phyloP scores from a whole-genome alignment of 1,284 basidiomycete genomes.

The Vanrija sp. region DNA sequence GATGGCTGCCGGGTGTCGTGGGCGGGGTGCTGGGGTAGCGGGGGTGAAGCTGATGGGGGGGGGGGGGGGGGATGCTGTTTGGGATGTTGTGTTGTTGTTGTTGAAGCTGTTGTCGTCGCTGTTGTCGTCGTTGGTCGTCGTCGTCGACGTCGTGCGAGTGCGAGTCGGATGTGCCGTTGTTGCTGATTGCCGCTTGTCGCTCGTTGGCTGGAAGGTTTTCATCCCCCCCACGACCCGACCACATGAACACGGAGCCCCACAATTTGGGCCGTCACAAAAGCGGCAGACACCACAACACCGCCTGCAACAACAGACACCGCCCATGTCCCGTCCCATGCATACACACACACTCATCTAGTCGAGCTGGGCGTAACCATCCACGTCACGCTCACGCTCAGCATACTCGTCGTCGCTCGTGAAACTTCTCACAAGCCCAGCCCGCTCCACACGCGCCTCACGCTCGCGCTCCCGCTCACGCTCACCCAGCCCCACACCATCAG shows the following conservation, averaged over 20 bases:
- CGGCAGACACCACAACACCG: too few species aligned
- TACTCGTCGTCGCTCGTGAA: not conserved
- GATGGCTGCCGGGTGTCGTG: not conserved
- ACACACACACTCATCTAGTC: constrained; percentile 2
- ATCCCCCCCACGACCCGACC: not conserved
- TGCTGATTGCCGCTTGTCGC: not conserved
- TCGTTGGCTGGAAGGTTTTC: not conserved
- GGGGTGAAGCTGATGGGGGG: not conserved
- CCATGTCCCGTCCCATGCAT: too few species aligned
- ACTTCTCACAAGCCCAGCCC: not conserved
- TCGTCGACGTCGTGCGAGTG: not conserved
- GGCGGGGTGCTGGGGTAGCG: not conserved
- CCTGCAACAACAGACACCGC: too few species aligned
- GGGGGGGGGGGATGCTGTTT: too few species aligned
- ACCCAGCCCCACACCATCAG: not conserved
- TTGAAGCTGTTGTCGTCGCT: too few species aligned
- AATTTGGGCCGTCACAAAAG: too few species aligned
- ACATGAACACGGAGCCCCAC: not conserved
- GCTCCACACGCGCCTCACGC: not conserved
- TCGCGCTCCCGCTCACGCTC: not conserved
- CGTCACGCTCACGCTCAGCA: constrained; percentile 2
- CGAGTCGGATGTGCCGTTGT: not conserved
- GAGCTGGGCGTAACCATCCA: constrained; percentile 14
- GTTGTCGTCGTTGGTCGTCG: not conserved
- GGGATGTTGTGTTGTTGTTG: not conserved